Evolutionary conservation across 2,329 filamentous ascomycete genomes (phyloP).

Genomic region (Fusarium sororula): DNA sequence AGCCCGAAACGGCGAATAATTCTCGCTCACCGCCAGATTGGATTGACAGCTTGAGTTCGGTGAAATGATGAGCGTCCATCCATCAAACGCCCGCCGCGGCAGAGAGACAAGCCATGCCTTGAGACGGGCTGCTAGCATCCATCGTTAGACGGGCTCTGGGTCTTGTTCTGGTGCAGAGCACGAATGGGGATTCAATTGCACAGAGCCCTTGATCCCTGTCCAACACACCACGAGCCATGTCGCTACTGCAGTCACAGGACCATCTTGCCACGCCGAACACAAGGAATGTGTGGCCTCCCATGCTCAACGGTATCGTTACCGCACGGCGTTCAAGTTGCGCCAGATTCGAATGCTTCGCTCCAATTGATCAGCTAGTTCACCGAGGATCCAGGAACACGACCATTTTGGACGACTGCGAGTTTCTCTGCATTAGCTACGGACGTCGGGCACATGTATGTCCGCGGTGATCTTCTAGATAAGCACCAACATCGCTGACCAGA

Average conservation of each 20-base stretch:
- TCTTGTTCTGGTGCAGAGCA: slow-evolving; percentile 26
- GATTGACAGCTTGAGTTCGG: slow-evolving; percentile 20
- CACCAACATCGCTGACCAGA: slow-evolving; percentile 1
- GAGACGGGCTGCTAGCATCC: slow-evolving; percentile 29
- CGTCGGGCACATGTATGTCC: slow-evolving; percentile 33
- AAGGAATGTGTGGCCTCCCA: slow-evolving; percentile 30
- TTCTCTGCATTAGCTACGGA: slow-evolving; percentile 18
- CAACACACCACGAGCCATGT: slow-evolving; percentile 42
- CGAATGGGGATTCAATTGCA: slow-evolving; percentile 43
- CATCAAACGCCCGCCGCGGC: slow-evolving; percentile 35
- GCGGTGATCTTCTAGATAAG: slow-evolving; percentile 31
- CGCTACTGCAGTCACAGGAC: slow-evolving; percentile 44
- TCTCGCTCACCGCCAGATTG: slow-evolving; percentile 43
- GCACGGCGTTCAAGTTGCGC: slow-evolving; percentile 12
- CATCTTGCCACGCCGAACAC: slow-evolving; percentile 40
- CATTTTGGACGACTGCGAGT: slow-evolving; percentile 8
- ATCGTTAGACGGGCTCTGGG: slow-evolving; percentile 15
- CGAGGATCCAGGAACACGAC: slow-evolving; percentile 43
- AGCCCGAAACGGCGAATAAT: slow-evolving; percentile 7
- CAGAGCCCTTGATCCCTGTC: slow-evolving; percentile 41
- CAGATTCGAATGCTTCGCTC: slow-evolving; percentile 28
- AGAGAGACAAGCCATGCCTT: slow-evolving; percentile 31
- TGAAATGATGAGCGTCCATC: slow-evolving; percentile 28
- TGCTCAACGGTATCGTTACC: slow-evolving; percentile 23
- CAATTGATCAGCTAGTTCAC: slow-evolving; percentile 41